A percentile compares a stretch with the other conserved stretches of the same genome.
Evolutionary conservation across 2,329 filamentous ascomycete species (phyloP).

Genomic region (Neofusicoccum kwambonambiense): DNA sequence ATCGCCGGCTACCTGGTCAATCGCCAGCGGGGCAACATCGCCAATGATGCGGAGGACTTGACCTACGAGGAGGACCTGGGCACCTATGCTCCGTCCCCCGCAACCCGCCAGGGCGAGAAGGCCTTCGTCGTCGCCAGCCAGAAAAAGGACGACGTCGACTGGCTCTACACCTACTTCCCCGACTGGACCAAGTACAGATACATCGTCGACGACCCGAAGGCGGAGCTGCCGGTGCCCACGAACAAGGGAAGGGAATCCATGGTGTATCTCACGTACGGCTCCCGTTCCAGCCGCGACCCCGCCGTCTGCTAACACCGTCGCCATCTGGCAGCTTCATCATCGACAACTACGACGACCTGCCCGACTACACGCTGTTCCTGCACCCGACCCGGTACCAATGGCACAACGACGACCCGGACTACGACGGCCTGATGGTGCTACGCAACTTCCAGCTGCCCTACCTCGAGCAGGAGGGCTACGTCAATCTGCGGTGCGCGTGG

Average conservation of each 20-base stretch:
- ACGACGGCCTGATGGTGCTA: constrained; percentile 51
- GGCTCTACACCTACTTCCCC: constrained; percentile 39
- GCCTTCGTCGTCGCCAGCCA: constrained; percentile 41
- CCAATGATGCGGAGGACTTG: constrained; percentile 9
- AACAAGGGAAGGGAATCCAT: constrained; percentile 52
- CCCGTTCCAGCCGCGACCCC: background rate
- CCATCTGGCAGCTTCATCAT: constrained; percentile 38
- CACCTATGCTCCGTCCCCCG: background rate
- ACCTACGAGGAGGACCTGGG: constrained; percentile 15
- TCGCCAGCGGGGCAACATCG: background rate
- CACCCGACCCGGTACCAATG: constrained; percentile 46
- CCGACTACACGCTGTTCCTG: constrained; percentile 43
- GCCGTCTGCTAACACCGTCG: background rate
- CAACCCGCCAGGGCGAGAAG: constrained; percentile 14
- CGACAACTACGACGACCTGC: constrained; percentile 40
- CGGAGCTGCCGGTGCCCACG: constrained; percentile 41
- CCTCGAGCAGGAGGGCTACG: constrained; percentile 51
- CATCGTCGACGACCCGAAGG: constrained; percentile 40
- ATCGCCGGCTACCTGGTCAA: constrained; percentile 18
- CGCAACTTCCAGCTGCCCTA: constrained; percentile 49
- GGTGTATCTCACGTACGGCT: constrained; percentile 48
- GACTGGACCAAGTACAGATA: constrained; percentile 44
- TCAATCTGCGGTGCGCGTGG: constrained; percentile 56
- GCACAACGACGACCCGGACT: constrained; percentile 55
- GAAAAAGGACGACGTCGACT: constrained; percentile 39